Base-by-base conservation (phyloP, 208 protist species). In the Trypanosoma conorhini region DNA sequence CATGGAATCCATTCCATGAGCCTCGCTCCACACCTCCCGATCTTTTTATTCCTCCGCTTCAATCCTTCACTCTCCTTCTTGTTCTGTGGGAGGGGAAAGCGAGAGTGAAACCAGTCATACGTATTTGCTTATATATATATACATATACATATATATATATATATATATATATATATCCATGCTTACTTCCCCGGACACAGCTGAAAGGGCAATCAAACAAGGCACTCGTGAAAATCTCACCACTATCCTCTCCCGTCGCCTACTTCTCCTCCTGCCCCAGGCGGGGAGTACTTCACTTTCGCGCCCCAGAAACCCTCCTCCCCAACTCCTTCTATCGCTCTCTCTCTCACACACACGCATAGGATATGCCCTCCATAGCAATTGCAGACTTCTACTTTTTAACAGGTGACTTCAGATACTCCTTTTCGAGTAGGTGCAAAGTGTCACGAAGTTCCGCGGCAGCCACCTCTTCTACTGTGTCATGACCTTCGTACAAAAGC, bases 1-100 rank as follows among this genome's bases (percentile, higher is more conserved):
- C 84, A 89, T 66, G 74, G 77, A 22, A 86, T 68, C 84, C 84
- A 89, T 62, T 69, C 62, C 77, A 89, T 81, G 31, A 35, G 21
- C 19, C 57, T 13, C 7, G n/a, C 40, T 30, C 17, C 17, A 33
- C 22, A 28, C 46, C 46, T 65, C 17, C 35, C 30, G 26, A 10
- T 19, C 13, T 44, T 17, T 31, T 58, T 48, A 44, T 35, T 33
- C 54, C 4, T 5, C 26, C 33, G 9, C 54, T 35, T 28, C 22
- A 21, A 33, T 24, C 33, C 24, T 58, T 5, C 26, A 19, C 26
- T 30, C 5, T 33, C 12, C 24, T 33, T 26, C 26, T 58, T 58
- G 28, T 58, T 15, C 2, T 4, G 12, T 52, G n/a, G 7, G 19
- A 4, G 7, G 12, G 13, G 4, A 52, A 17, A 52, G 48, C n/a